Evolutionary conservation across 768 basidiomycete species (phyloP).

Genomic region (Amanita pseudoporphyria): DNA sequence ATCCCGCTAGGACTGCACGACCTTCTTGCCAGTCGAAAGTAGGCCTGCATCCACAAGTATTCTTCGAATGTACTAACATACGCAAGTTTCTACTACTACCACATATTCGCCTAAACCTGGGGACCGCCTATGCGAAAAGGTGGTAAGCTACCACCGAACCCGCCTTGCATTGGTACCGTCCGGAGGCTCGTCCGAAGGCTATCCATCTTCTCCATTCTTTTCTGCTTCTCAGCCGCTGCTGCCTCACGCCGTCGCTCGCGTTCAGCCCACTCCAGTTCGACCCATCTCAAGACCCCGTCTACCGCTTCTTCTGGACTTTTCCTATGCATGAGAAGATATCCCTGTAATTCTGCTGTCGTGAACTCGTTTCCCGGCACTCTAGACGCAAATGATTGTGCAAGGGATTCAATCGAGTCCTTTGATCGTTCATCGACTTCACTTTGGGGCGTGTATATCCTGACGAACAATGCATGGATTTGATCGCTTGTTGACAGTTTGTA

Average conservation of each 20-base stretch:
- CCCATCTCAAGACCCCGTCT: slow-evolving; percentile 19
- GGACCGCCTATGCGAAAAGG: too few species aligned
- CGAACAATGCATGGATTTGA: slow-evolving; percentile 40
- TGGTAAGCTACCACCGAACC: too few species aligned
- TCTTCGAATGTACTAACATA: too few species aligned
- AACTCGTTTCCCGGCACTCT: slow-evolving; percentile 26
- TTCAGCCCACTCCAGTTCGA: slow-evolving; percentile 18
- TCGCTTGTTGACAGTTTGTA: slow-evolving; percentile 33
- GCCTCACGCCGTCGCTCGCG: too few species aligned
- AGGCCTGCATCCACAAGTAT: too few species aligned
- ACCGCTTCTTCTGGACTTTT: slow-evolving; percentile 17
- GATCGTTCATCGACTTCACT: background rate
- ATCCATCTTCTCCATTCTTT: slow-evolving; percentile 15
- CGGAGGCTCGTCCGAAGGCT: too few species aligned
- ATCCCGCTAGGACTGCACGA: too few species aligned
- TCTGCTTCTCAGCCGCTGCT: slow-evolving; percentile 15
- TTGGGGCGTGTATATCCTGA: slow-evolving; percentile 32
- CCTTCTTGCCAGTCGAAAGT: too few species aligned
- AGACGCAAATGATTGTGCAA: slow-evolving; percentile 18
- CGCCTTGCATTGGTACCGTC: too few species aligned
- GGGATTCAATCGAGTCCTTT: slow-evolving; percentile 14
- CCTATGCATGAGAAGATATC: slow-evolving; percentile 24
- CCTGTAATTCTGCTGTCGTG: too few species aligned
- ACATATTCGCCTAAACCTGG: too few species aligned
- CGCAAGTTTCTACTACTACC: too few species aligned